A percentile compares a stretch with the other conserved stretches of the same genome.
These are phyloP conservation scores for Psidium friedrichsthalianum DNA, from an alignment of 345 rosid species.

Conservation along the genomic window DNA sequence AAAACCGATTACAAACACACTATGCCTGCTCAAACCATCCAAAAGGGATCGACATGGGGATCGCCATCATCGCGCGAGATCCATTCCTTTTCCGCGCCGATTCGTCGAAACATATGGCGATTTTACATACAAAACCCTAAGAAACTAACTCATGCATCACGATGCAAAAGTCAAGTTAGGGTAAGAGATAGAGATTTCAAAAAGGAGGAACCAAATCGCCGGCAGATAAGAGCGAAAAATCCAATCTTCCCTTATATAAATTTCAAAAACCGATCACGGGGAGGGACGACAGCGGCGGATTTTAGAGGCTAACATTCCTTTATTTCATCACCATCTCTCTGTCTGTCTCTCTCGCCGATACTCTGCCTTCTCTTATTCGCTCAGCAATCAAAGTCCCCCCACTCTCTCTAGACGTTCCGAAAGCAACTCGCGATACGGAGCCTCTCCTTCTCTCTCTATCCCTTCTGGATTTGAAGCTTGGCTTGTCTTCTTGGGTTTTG, in stretches of 20 bases:
- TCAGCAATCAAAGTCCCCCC: not conserved
- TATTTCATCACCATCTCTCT: not conserved
- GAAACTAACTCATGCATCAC: not conserved
- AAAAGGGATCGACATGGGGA: rapidly evolving
- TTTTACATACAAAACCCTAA: not conserved
- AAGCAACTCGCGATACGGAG: not conserved
- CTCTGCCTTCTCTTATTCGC: not conserved
- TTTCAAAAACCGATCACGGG: not conserved
- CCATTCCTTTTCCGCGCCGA: not conserved
- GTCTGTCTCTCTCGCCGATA: not conserved
- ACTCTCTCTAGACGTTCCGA: not conserved
- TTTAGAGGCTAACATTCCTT: not conserved
- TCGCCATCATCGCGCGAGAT: not conserved
- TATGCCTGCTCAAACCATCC: too few relatives aligned
- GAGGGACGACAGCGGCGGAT: not conserved
- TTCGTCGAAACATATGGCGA: not conserved
- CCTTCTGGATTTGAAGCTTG: not conserved
- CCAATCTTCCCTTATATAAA: not conserved
- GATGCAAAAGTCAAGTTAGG: not conserved
- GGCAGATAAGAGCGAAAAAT: not conserved
- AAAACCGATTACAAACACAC: too few relatives aligned
- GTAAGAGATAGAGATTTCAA: not conserved
- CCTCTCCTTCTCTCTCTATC: not conserved
- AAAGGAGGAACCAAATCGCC: not conserved
- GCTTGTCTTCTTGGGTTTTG: not conserved